phyloP scores from a whole-genome alignment of 306 rosid genomes.

The Dalbergia oliveri region DNA sequence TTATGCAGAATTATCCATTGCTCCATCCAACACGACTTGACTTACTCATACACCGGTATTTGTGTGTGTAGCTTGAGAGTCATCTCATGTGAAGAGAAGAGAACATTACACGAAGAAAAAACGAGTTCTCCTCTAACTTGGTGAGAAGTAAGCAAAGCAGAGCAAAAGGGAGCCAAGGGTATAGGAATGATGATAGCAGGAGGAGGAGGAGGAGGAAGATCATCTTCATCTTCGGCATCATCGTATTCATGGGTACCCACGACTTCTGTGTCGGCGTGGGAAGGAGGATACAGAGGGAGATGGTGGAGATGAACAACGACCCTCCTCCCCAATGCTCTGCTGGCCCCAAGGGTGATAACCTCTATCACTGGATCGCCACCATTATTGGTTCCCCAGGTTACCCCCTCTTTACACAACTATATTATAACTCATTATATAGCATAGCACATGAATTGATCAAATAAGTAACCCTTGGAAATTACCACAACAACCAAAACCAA shows the following conservation, averaged over 20 bases:
- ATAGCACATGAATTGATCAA: not conserved
- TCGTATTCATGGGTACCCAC: constrained; percentile 74
- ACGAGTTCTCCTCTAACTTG: no score
- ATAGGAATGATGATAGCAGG: constrained; percentile 47
- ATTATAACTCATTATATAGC: no score
- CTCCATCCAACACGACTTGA: no score
- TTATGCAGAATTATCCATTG: no score
- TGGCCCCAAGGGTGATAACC: constrained; percentile 96
- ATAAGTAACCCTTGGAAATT: no score
- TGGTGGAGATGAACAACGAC: constrained; percentile 78
- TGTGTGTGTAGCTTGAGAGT: no score
- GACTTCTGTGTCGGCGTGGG: constrained; percentile 80
- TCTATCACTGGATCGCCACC: constrained; percentile 95
- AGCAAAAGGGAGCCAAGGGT: not conserved
- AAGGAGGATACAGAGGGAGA: constrained; percentile 86
- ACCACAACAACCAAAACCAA: no score
- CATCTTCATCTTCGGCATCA: constrained; percentile 41
- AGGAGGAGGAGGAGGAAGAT: constrained; percentile 53
- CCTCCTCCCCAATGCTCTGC: constrained; percentile 89
- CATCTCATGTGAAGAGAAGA: not conserved
- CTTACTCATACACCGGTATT: no score
- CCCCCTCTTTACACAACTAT: not conserved
- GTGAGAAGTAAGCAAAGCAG: not conserved
- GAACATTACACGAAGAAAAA: no score
- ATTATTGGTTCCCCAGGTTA: constrained; percentile 79